Conservation (phyloP, 1,139 yeast species). For the Taiozyma sp. region DNA sequence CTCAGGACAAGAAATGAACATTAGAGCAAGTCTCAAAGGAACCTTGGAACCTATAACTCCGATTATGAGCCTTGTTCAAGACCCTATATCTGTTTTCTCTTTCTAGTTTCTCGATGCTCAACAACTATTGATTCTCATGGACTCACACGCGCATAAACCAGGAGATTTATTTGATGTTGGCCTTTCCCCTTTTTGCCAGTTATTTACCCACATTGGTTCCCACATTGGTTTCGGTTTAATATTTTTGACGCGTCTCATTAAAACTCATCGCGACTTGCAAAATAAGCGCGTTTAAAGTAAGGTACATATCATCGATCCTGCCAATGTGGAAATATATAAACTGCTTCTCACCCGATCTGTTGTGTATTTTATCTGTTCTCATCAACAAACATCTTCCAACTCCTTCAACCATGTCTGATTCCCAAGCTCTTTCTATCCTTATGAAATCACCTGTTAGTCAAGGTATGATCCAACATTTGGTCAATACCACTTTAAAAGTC, state of each 20-base stretch:
- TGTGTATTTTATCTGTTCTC: neutral
- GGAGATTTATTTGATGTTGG: too few species aligned
- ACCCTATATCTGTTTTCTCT: too few species aligned
- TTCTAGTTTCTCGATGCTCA: too few species aligned
- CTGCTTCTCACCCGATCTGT: neutral
- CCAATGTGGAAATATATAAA: neutral
- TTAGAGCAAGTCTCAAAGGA: too few species aligned
- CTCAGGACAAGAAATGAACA: neutral
- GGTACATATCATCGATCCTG: neutral
- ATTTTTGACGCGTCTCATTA: conserved; percentile 1
- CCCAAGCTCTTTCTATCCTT: conserved; percentile 52
- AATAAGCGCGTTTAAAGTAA: neutral
- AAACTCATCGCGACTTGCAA: neutral
- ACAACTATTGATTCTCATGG: too few species aligned
- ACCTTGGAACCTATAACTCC: too few species aligned
- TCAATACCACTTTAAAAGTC: conserved; percentile 57
- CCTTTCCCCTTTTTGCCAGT: too few species aligned
- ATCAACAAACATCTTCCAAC: neutral
- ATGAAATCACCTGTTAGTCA: conserved; percentile 56
- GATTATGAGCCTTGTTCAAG: too few species aligned
- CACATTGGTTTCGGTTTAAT: neutral
- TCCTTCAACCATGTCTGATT: conserved; percentile 34
- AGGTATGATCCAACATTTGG: conserved; percentile 63
- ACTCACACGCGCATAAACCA: too few species aligned
- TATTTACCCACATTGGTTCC: neutral